A percentile compares a stretch with the other conserved stretches of the same genome.
These are phyloP conservation scores for Saturnispora galanensis DNA, from an alignment of 805 yeast genomes.

Conservation along the genomic window DNA sequence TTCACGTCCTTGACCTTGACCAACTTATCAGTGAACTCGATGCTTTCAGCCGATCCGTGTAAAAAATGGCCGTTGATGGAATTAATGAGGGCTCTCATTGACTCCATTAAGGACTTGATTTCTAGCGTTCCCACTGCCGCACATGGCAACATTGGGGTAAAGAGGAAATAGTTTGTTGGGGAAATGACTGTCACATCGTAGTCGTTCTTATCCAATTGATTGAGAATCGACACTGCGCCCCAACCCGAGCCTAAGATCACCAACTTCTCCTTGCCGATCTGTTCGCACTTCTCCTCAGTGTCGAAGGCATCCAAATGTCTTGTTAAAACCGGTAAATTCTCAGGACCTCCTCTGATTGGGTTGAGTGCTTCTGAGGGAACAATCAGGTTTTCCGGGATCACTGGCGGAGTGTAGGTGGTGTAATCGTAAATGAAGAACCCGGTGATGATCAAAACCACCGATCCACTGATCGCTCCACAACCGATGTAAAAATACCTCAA, in stretches of 20 bases:
- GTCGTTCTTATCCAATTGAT: slow-evolving; percentile 71
- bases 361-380: slow-evolving; percentile 44
- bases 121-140: slow-evolving; percentile 93
- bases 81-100: slow-evolving; percentile 78
- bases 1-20: slow-evolving; percentile 47
- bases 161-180: slow-evolving; percentile 89
- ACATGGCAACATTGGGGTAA: slow-evolving; percentile 89
- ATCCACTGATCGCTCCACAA: slow-evolving; percentile 35
- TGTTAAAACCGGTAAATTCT: slow-evolving; percentile 52
- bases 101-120: slow-evolving; percentile 83
- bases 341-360: slow-evolving; percentile 60
- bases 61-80: slow-evolving; percentile 66
- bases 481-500: slow-evolving; percentile 28
- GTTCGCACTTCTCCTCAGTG: slow-evolving; percentile 33
- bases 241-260: slow-evolving; percentile 87
- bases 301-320: slow-evolving; percentile 51
- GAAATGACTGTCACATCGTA: slow-evolving; percentile 86
- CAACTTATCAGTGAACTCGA: slow-evolving; percentile 61
- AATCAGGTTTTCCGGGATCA: slow-evolving; percentile 32
- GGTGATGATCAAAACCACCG: slow-evolving; percentile 32
- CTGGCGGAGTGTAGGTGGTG: slow-evolving; percentile 46
- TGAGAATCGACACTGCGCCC: slow-evolving; percentile 84
- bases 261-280: slow-evolving; percentile 54
- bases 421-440: slow-evolving; percentile 57
- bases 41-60: slow-evolving; percentile 81